Evolutionary conservation across 2,329 filamentous ascomycete genomes (phyloP).

Genomic region (Ophiostoma himal-ulmi): DNA sequence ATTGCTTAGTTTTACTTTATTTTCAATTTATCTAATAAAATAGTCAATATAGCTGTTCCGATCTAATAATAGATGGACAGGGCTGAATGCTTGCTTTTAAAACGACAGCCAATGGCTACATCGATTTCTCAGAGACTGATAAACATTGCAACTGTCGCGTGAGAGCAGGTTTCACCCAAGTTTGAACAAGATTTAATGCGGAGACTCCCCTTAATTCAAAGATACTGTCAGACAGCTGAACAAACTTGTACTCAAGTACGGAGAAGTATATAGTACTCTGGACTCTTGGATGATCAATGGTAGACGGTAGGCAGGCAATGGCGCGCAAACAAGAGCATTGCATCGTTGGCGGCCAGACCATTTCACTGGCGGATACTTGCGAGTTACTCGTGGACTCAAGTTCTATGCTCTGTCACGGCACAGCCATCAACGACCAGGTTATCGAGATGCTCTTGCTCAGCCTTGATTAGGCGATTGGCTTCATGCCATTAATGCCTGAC

Average conservation of each 20-base stretch:
- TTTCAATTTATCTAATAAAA: too few relatives aligned
- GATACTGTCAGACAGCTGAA: not conserved
- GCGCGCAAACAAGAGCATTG: too few relatives aligned
- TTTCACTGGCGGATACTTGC: too few relatives aligned
- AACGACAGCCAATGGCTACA: not conserved
- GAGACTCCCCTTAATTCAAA: not conserved
- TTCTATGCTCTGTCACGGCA: not conserved
- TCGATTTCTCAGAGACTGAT: not conserved
- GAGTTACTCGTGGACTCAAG: not conserved
- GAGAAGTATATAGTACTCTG: too few relatives aligned
- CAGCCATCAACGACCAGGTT: not conserved
- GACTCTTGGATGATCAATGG: too few relatives aligned
- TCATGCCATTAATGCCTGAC: not conserved
- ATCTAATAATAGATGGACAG: not conserved
- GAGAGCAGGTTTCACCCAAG: conserved; percentile 1
- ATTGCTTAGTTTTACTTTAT: too few relatives aligned
- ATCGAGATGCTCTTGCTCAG: not conserved
- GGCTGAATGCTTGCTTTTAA: not conserved
- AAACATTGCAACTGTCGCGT: not conserved
- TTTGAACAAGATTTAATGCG: not conserved
- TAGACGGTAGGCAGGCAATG: too few relatives aligned
- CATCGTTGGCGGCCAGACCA: too few relatives aligned
- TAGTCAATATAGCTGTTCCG: too few relatives aligned
- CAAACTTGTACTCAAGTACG: not conserved
- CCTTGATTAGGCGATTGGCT: not conserved